Conservation (phyloP, 2,329 filamentous ascomycete species). For the Trichoderma hamatum region DNA sequence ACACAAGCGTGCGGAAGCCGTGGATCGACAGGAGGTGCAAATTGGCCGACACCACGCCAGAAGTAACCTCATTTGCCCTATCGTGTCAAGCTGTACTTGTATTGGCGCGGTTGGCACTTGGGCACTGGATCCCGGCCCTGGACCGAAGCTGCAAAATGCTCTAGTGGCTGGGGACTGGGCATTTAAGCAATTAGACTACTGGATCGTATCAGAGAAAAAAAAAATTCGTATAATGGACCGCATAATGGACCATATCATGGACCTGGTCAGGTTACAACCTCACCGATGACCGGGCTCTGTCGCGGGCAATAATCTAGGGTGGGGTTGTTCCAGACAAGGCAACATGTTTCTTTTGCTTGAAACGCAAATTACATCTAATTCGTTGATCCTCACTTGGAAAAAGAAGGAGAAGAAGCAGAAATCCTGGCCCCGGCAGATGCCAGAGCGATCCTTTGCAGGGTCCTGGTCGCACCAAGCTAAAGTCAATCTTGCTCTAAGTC, state of each 20-base stretch:
- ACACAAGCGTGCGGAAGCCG: background rate
- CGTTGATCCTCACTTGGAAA: background rate
- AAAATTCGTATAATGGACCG: conserved; percentile 2
- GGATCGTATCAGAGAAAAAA: background rate
- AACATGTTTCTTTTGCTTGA: background rate
- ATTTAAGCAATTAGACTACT: background rate
- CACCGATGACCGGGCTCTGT: background rate
- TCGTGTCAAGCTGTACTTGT: background rate
- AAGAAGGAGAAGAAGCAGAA: background rate
- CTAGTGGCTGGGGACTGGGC: background rate
- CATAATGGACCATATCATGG: background rate
- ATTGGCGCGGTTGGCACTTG: background rate
- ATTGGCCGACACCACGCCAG: conserved; percentile 7
- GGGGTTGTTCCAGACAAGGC: background rate
- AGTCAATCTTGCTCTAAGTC: background rate
- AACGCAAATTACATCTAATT: background rate
- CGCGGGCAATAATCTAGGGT: background rate
- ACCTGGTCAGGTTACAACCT: background rate
- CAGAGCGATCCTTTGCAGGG: background rate
- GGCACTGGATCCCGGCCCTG: background rate
- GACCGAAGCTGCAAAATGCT: background rate
- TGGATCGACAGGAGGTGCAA: conserved; percentile 23
- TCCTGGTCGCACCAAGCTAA: background rate
- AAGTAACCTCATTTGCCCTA: background rate
- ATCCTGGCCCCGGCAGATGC: background rate